Evolutionary conservation across 352 stramenopile species (phyloP).

Genomic region (Aphanomyces stellatus): DNA sequence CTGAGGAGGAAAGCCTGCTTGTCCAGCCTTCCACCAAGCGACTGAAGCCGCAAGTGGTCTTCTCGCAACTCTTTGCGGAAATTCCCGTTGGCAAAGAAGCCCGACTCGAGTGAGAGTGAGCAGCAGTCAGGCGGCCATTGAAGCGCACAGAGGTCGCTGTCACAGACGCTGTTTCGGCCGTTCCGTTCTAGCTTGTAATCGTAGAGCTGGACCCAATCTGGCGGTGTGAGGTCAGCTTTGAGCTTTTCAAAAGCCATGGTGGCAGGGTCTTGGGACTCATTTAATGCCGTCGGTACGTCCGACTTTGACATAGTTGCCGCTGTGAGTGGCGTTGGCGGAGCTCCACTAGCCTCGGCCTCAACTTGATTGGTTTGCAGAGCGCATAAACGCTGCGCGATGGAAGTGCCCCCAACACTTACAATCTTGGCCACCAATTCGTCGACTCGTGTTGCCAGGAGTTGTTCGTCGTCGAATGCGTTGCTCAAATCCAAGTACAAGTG

Average conservation of each 20-base stretch:
- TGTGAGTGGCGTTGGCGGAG: too few species aligned
- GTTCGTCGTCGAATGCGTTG: background rate
- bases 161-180: background rate
- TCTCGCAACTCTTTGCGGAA: background rate
- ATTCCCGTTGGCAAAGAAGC: background rate
- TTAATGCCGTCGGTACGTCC: too few species aligned
- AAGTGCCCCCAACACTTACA: background rate
- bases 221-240: too few species aligned
- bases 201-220: background rate
- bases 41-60: background rate
- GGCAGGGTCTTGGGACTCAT: too few species aligned
- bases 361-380: background rate
- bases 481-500: constrained; percentile 10
- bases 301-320: too few species aligned
- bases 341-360: background rate
- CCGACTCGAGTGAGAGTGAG: background rate
- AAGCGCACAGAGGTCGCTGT: background rate
- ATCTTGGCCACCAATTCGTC: constrained; percentile 11
- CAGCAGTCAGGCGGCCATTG: background rate
- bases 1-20: background rate
- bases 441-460: background rate
- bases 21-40: background rate
- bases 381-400: background rate
- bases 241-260: too few species aligned
- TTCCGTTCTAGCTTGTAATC: background rate